phyloP scores from a whole-genome alignment of 164 flowering plant species.

The Nelumbo lutea region DNA sequence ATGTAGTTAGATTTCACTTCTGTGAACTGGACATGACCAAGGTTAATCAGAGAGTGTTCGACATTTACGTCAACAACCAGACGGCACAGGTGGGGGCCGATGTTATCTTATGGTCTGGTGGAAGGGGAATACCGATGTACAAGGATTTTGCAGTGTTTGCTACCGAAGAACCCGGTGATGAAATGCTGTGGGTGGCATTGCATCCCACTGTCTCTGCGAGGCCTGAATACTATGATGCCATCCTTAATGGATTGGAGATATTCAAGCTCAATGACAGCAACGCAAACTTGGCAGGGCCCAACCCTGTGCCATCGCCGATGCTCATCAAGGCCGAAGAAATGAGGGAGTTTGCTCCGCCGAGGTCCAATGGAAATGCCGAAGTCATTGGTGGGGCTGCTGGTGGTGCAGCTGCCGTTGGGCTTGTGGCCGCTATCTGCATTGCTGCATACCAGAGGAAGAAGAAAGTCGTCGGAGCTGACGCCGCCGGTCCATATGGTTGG shows the following conservation, averaged over 20 bases:
- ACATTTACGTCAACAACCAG: conserved; percentile 46
- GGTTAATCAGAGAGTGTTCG: conserved; percentile 46
- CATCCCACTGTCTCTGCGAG: conserved; percentile 22
- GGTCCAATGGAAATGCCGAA: not conserved
- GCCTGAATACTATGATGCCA: conserved; percentile 44
- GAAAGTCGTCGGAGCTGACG: not conserved
- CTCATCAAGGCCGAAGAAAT: conserved; percentile 19
- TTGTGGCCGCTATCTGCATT: conserved; percentile 36
- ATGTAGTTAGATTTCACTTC: conserved; percentile 65
- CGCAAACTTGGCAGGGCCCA: conserved; percentile 49
- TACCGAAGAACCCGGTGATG: conserved; percentile 20
- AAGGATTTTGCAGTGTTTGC: conserved; percentile 45
- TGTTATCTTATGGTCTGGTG: conserved; percentile 37
- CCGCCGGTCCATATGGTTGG: conserved; percentile 25
- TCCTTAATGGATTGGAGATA: conserved; percentile 65
- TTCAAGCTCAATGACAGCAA: conserved; percentile 41
- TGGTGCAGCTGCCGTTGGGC: conserved; percentile 41
- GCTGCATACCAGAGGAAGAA: conserved; percentile 15
- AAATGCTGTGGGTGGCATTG: conserved; percentile 36
- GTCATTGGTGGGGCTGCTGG: conserved; percentile 44
- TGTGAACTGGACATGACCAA: conserved; percentile 38
- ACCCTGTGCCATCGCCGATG: conserved; percentile 48
- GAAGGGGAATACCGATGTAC: conserved; percentile 29
- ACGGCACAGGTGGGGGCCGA: conserved; percentile 39
- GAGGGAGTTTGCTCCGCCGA: conserved; percentile 7